Evolutionary conservation across 495 filamentous ascomycete species (phyloP).

Genomic region (Venustampulla echinocandica): DNA sequence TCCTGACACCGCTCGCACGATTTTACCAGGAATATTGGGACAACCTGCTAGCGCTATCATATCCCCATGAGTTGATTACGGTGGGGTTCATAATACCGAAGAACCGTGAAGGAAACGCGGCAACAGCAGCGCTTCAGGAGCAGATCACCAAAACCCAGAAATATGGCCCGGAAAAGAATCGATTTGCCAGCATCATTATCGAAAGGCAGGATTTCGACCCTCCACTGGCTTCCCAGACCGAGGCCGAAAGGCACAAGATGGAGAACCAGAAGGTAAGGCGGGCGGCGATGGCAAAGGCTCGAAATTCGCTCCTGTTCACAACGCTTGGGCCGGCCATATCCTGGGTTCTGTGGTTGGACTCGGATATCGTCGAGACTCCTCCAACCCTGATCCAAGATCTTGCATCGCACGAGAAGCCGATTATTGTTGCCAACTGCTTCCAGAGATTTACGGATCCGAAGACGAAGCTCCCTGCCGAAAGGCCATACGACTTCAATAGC

Average conservation of each 20-base stretch:
- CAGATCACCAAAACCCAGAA: constrained; percentile 76
- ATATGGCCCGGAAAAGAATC: constrained; percentile 61
- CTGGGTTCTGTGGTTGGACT: constrained; percentile 95
- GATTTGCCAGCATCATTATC: constrained; percentile 89
- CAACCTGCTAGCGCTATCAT: constrained; percentile 74
- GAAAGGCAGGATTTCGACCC: constrained; percentile 91
- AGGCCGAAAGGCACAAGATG: constrained; percentile 84
- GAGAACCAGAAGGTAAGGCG: constrained; percentile 77
- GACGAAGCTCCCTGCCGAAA: constrained; percentile 55
- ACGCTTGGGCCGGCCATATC: constrained; percentile 87
- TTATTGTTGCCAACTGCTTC: constrained; percentile 93
- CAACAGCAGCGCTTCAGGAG: constrained; percentile 71
- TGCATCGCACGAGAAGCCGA: constrained; percentile 71
- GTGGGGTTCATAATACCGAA: constrained; percentile 96
- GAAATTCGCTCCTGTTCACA: constrained; percentile 94
- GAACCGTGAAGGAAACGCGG: constrained; percentile 76
- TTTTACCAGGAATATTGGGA: constrained; percentile 96
- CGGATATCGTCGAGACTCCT: constrained; percentile 87
- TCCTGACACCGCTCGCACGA: constrained; percentile 83
- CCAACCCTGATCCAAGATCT: constrained; percentile 84
- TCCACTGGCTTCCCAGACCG: constrained; percentile 68
- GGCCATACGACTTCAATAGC: constrained; percentile 94
- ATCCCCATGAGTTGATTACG: constrained; percentile 89
- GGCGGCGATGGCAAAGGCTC: constrained; percentile 83
- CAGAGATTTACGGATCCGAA: constrained; percentile 76